phyloP scores from a whole-genome alignment of 2,329 filamentous ascomycete genomes.

The Penicillium vulpinum region DNA sequence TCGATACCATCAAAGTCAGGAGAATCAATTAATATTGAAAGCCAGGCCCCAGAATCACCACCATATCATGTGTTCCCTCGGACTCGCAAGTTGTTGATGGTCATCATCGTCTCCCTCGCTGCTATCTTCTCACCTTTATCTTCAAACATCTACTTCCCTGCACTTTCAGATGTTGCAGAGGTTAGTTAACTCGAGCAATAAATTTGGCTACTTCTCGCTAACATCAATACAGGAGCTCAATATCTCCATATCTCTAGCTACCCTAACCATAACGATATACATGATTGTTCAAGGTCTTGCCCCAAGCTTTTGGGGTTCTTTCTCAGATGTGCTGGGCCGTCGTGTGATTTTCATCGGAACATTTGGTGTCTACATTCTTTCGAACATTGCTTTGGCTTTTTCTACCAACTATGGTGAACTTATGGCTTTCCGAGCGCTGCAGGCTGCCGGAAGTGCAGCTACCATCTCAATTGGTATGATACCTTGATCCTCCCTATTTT shows the following conservation, averaged over 20 bases:
- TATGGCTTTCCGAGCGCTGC: slow-evolving; percentile 50
- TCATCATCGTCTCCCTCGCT: slow-evolving; percentile 42
- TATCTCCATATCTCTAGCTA: slow-evolving; percentile 31
- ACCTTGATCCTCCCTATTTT: background rate
- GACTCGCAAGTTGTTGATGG: slow-evolving; percentile 39
- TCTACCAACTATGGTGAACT: slow-evolving; percentile 46
- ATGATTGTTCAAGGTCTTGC: slow-evolving; percentile 54
- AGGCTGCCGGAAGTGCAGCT: slow-evolving; percentile 51
- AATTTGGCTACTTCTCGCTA: background rate
- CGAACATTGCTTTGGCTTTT: slow-evolving; percentile 51
- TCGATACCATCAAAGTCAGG: slow-evolving; percentile 11
- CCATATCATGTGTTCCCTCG: slow-evolving; percentile 38
- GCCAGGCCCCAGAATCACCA: slow-evolving; percentile 11
- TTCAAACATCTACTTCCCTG: slow-evolving; percentile 50
- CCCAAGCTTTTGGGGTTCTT: slow-evolving; percentile 51
- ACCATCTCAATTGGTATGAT: slow-evolving; percentile 50
- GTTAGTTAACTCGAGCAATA: slow-evolving; percentile 9
- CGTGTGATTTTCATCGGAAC: slow-evolving; percentile 49
- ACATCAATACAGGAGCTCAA: slow-evolving; percentile 20
- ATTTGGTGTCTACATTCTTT: slow-evolving; percentile 49
- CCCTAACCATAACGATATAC: slow-evolving; percentile 46
- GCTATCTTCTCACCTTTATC: slow-evolving; percentile 48
- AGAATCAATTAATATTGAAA: slow-evolving; percentile 19
- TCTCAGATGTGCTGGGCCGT: slow-evolving; percentile 51
- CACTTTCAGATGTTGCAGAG: slow-evolving; percentile 32